phyloP scores from a whole-genome alignment of 192 early-diverging fungal genomes.

The Coemansia sp. region DNA sequence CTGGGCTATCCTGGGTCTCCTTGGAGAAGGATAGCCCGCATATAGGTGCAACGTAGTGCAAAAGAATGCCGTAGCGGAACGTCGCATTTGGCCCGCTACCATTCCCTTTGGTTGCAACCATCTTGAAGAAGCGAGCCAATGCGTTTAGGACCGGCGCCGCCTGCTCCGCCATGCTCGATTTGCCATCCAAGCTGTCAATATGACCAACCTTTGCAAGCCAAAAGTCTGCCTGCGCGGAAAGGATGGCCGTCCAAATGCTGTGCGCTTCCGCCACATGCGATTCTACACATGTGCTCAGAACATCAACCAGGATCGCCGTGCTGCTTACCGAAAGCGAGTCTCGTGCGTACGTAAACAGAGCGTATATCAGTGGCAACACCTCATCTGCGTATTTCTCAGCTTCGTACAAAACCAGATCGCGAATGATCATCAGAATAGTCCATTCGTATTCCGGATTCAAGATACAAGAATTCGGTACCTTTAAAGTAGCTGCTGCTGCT shows the following conservation, averaged over 20 bases:
- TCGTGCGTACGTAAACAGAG: conserved; percentile 24
- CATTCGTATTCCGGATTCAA: conserved; percentile 31
- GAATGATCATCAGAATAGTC: conserved; percentile 28
- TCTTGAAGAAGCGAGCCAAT: conserved; percentile 20
- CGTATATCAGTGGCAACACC: conserved; percentile 26
- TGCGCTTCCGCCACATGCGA: conserved; percentile 24
- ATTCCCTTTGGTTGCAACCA: conserved; percentile 26
- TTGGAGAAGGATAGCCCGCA: background rate
- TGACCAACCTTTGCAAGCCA: conserved; percentile 12
- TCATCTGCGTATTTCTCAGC: conserved; percentile 34
- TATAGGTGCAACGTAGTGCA: conserved; percentile 1
- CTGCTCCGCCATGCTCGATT: background rate
- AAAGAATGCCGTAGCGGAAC: conserved; percentile 24
- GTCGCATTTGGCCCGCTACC: conserved; percentile 20
- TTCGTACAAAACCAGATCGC: conserved; percentile 22
- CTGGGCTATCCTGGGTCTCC: background rate
- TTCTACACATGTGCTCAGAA: conserved; percentile 22
- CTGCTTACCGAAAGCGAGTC: conserved; percentile 13
- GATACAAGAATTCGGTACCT: background rate
- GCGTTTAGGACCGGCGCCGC: conserved; percentile 6
- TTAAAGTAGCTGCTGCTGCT: background rate
- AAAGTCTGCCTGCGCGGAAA: conserved; percentile 10
- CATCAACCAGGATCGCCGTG: conserved; percentile 24
- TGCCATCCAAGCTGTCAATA: background rate
- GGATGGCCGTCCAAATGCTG: conserved; percentile 29